Percentiles rank a stretch among this genome's conserved stretches.
These are phyloP conservation scores for Colletotrichum higginsianum DNA, from an alignment of 2,329 filamentous ascomycete species.

Conservation along the genomic window DNA sequence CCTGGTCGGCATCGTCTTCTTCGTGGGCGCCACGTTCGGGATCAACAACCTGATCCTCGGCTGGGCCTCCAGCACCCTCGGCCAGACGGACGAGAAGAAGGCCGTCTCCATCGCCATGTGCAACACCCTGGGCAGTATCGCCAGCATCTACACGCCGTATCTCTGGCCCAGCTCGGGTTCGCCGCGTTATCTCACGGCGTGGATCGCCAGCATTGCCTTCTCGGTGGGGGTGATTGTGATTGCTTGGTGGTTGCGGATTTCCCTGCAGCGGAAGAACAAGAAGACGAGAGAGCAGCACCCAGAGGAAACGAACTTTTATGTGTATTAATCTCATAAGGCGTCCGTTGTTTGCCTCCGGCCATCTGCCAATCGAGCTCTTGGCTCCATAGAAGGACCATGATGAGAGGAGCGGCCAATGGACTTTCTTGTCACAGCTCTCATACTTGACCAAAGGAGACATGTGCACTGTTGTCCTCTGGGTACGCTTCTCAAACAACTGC, in stretches of 20 bases:
- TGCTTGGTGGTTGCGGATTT: conserved; percentile 54
- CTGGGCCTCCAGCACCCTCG: conserved; percentile 57
- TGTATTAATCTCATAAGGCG: conserved; percentile 43
- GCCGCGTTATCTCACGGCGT: conserved; percentile 44
- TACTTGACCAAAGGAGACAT: too few relatives aligned
- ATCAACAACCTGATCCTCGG: conserved; percentile 62
- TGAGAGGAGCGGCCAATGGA: too few relatives aligned
- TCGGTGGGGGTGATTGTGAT: conserved; percentile 52
- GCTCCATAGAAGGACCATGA: too few relatives aligned
- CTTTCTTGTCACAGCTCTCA: too few relatives aligned
- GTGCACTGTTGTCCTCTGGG: too few relatives aligned
- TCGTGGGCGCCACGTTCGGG: conserved; percentile 54
- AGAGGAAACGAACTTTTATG: conserved; percentile 47
- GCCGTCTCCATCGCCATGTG: conserved; percentile 59
- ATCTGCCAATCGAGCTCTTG: too few relatives aligned
- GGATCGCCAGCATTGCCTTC: conserved; percentile 43
- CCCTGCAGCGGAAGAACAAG: conserved; percentile 54
- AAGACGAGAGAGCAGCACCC: conserved; percentile 47
- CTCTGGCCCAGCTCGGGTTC: conserved; percentile 53
- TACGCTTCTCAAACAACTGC: too few relatives aligned
- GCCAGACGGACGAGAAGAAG: conserved; percentile 63
- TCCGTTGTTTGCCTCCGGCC: too few relatives aligned
- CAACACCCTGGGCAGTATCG: conserved; percentile 54
- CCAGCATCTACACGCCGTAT: conserved; percentile 58
- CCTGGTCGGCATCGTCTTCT: conserved; percentile 53